These are phyloP conservation scores for Thelonectria discophora DNA, from an alignment of 2,329 filamentous ascomycete genomes.

Conservation along the genomic window DNA sequence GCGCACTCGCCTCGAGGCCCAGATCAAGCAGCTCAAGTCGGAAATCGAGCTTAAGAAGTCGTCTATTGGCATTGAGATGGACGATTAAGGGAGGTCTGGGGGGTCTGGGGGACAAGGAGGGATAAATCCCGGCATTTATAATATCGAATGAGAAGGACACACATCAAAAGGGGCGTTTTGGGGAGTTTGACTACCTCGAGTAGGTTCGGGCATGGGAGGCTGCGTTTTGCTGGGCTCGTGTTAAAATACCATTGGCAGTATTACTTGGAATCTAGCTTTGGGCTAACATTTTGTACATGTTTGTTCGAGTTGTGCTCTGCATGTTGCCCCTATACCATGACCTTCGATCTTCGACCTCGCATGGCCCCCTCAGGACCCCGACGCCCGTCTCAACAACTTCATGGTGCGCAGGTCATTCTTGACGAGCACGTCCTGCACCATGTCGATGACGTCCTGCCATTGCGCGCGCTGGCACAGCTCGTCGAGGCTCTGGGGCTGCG, in stretches of 20 bases:
- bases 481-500: constrained; percentile 41
- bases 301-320: neutral
- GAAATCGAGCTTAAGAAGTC: constrained; percentile 57
- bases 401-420: constrained; percentile 34
- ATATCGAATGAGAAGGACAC: constrained; percentile 1
- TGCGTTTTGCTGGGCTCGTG: constrained; percentile 23
- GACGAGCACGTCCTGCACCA: constrained; percentile 45
- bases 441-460: constrained; percentile 49
- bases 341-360: no score
- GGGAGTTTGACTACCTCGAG: constrained; percentile 18
- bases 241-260: constrained; percentile 30
- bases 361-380: neutral
- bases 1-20: constrained; percentile 58
- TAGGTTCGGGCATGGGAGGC: constrained; percentile 22
- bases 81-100: constrained; percentile 47
- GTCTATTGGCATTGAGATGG: constrained; percentile 53
- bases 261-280: constrained; percentile 10
- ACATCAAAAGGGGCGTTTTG: constrained; percentile 30
- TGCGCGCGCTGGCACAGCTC: constrained; percentile 46
- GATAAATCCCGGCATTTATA: neutral
- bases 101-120: neutral
- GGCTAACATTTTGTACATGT: neutral
- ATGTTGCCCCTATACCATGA: neutral
- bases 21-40: constrained; percentile 58
- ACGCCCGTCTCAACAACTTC: constrained; percentile 27